Base-by-base conservation (phyloP, 495 filamentous ascomycete genomes). In the Aspergillus wentii region DNA sequence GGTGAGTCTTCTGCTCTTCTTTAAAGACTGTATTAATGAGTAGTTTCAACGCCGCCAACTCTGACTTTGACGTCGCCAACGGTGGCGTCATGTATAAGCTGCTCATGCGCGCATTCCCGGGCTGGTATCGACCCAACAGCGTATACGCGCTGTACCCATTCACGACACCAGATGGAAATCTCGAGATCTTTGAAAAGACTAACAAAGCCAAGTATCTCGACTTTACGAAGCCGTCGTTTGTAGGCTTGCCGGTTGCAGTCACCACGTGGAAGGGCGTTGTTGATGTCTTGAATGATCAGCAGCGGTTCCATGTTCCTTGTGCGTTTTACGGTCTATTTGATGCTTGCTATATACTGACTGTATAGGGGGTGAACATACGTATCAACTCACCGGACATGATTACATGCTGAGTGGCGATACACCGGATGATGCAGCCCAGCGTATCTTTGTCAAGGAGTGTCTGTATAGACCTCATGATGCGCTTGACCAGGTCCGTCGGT, bases 21-120 rank as follows among this genome's bases (percentile, higher is more conserved):
- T n/a, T n/a, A n/a, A n/a, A n/a, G 27, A 27, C 15, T 3, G 22
- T 3, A 29, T 17, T 38, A 16, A 28, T 3, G 22, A 25, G 7
- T 8, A 40, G 27, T 4, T 40, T 21, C 29, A 71, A 69, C 35
- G 75, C 79, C 46, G 69, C 69, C 4, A 68, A 75, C 17, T 78
- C 72, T 28, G 73, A 80, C 53, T 51, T 59, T 7, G 77, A 75
- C 40, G 52, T 83, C 40, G 70, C 82, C 38, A 69, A 83, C 42
- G 83, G 83, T 18, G 79, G 75, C 30, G 78, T 86, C 1, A 71
- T 84, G 43, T 84, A 84, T 61, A 87, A 85, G 59, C 63, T 86
- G 20, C 74, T 85, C 35, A 49, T 80, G 32, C 66, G 78, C 10
- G 76, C 83, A 0, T 83, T 87, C 61, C 83, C 83, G 0, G 69